Conservation (phyloP, 208 protist genomes). For the Acanthamoeba sp. region DNA sequence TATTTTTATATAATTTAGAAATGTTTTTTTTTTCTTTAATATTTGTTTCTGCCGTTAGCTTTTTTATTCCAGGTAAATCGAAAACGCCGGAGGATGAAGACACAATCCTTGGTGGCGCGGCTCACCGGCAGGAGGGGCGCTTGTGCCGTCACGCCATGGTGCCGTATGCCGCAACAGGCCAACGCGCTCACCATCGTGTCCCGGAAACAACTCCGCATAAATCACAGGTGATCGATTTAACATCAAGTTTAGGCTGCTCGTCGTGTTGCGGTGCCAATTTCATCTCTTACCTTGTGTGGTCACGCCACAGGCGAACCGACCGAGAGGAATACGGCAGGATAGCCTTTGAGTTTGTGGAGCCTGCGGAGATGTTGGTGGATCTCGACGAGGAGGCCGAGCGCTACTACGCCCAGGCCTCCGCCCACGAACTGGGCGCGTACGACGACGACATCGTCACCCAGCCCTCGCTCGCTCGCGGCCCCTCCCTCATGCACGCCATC, state of each 20-base stretch:
- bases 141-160: background rate
- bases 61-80: background rate
- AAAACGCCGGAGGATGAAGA: background rate
- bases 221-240: too few species aligned
- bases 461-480: background rate
- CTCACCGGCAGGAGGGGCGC: background rate
- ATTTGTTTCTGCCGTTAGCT: background rate
- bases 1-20: background rate
- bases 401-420: background rate
- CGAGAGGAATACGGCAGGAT: too few species aligned
- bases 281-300: too few species aligned
- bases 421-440: background rate
- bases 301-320: too few species aligned
- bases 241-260: too few species aligned
- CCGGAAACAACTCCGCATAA: too few species aligned
- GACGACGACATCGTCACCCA: background rate
- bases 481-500: background rate
- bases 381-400: conserved; percentile 37
- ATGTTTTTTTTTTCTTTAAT: background rate
- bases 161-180: background rate
- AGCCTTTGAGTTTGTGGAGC: background rate
- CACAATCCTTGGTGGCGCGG: background rate
- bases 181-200: too few species aligned
- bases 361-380: background rate
- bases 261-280: too few species aligned